phyloP scores from a whole-genome alignment of 192 early-diverging fungal species.

The Mortierella alpina region DNA sequence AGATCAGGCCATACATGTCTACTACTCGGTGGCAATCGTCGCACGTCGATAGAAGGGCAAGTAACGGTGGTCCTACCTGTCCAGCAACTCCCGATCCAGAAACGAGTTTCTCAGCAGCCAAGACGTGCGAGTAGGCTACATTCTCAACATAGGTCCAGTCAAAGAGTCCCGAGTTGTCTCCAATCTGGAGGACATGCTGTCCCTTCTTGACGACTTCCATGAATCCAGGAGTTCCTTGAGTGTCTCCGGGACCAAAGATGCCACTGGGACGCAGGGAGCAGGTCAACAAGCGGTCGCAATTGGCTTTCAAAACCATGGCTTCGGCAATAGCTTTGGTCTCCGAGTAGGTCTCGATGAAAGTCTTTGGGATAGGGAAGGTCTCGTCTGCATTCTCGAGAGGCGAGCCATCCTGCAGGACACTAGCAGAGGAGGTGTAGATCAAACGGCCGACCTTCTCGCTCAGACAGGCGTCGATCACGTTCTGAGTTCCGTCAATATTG shows the following conservation, averaged over 20 bases:
- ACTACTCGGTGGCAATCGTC: not conserved
- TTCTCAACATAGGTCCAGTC: conserved; percentile 97
- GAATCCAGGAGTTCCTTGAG: conserved; percentile 75
- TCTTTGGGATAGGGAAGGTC: conserved; percentile 75
- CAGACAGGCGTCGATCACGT: conserved; percentile 83
- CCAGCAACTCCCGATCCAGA: conserved; percentile 43
- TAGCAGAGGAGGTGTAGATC: conserved; percentile 89
- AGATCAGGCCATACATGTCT: not conserved
- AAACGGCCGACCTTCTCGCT: conserved; percentile 71
- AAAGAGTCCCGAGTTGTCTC: conserved; percentile 82
- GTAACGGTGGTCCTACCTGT: conserved; percentile 51
- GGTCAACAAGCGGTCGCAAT: conserved; percentile 75
- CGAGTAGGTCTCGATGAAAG: conserved; percentile 90
- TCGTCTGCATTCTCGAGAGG: conserved; percentile 87
- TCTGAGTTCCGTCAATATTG: conserved; percentile 89
- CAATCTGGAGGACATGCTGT: conserved; percentile 82
- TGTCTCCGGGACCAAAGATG: conserved; percentile 91
- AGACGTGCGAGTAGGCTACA: conserved; percentile 90
- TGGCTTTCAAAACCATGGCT: conserved; percentile 78
- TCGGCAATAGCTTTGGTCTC: conserved; percentile 88
- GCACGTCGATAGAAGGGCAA: not conserved
- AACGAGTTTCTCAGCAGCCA: conserved; percentile 81
- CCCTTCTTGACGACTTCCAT: conserved; percentile 71
- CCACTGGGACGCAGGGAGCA: conserved; percentile 87
- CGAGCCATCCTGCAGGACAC: conserved; percentile 87